Conservation (phyloP, 176 grass and related monocot species). For the Oryza officinalis region DNA sequence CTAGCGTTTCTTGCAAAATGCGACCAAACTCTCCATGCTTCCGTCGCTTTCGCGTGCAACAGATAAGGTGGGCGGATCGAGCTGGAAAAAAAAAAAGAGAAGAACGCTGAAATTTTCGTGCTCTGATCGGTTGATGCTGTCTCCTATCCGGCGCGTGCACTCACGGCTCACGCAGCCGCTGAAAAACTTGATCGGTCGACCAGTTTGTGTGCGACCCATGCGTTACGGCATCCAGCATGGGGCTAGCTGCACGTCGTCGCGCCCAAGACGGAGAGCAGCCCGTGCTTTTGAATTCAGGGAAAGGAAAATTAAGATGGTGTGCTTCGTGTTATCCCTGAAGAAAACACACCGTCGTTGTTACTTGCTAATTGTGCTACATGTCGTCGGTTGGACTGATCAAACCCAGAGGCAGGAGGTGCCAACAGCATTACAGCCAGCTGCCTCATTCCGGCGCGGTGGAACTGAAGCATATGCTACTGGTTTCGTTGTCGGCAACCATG, state of each 20-base stretch:
- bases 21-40: conserved; percentile 18
- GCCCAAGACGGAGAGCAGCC: not conserved
- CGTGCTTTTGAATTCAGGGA: not conserved
- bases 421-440: not conserved
- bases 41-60: not conserved
- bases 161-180: not conserved
- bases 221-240: not conserved
- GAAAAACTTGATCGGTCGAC: not conserved
- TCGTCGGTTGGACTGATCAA: not conserved
- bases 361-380: not conserved
- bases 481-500: not conserved
- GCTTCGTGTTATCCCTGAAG: not conserved
- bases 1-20: not conserved
- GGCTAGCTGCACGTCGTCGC: not conserved
- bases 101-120: not conserved
- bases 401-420: not conserved
- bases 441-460: not conserved
- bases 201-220: not conserved
- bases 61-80: not conserved
- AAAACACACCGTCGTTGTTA: not conserved
- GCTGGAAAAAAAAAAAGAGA: not conserved
- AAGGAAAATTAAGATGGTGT: not conserved
- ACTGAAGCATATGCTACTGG: not conserved
- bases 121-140: not conserved
- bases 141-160: not conserved